A percentile compares a stretch with the other conserved stretches of the same genome.
Conservation (phyloP, 441 rosid genomes). For the Erodium texanum region DNA sequence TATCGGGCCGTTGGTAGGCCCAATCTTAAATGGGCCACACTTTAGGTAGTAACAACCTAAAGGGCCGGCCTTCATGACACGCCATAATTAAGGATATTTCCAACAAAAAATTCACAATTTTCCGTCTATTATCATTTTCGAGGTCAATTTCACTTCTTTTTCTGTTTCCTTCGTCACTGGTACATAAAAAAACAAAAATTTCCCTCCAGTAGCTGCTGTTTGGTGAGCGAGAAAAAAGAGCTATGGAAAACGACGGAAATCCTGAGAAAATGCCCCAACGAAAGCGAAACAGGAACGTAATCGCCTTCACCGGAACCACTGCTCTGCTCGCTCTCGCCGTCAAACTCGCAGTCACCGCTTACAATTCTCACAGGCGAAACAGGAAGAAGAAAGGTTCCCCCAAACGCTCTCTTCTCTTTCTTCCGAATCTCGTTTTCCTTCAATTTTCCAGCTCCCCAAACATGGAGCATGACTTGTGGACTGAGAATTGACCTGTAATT, state of each 20-base stretch:
- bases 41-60: background rate
- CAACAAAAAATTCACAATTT: no score
- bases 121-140: background rate
- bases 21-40: no score
- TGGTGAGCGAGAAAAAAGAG: slow-evolving; percentile 22
- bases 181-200: slow-evolving; percentile 17
- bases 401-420: background rate
- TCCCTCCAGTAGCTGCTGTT: slow-evolving; percentile 38
- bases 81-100: no score
- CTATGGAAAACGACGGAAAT: slow-evolving; percentile 29
- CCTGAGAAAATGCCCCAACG: slow-evolving; percentile 30
- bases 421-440: background rate
- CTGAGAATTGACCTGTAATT: background rate
- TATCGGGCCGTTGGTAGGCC: no score
- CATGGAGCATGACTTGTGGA: background rate
- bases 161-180: background rate
- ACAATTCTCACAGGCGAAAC: slow-evolving; percentile 38
- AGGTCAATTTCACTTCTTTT: slow-evolving; percentile 6
- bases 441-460: background rate
- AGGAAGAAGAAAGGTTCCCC: slow-evolving; percentile 47
- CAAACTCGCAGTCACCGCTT: slow-evolving; percentile 54
- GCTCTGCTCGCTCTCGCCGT: slow-evolving; percentile 57
- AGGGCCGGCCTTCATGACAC: background rate
- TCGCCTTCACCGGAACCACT: slow-evolving; percentile 68
- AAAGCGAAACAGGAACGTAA: slow-evolving; percentile 31